These are phyloP conservation scores for Selaginella tamariscina DNA, from an alignment of 75 land plant species.

Conservation along the genomic window DNA sequence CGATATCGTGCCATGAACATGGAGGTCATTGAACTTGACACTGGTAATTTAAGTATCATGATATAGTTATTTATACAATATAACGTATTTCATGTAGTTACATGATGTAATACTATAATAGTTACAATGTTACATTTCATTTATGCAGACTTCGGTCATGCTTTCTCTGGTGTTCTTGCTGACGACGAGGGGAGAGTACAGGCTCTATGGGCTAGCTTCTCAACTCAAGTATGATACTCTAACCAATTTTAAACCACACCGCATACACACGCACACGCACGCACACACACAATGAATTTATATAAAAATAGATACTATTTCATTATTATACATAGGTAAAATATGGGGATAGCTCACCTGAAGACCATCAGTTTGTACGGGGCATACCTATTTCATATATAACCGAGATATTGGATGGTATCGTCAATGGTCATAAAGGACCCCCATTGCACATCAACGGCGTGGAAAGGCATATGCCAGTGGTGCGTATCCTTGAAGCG, in stretches of 20 bases:
- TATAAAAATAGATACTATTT: too few relatives aligned
- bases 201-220: constrained; percentile 95
- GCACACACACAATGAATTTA: too few relatives aligned
- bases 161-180: constrained; percentile 80
- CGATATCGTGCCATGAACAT: constrained; percentile 88
- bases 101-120: neutral
- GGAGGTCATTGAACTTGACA: constrained; percentile 96
- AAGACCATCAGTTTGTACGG: constrained; percentile 87
- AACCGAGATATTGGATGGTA: constrained; percentile 67
- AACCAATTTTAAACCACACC: too few relatives aligned
- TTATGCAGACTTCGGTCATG: constrained; percentile 69
- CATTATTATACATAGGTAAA: constrained; percentile 40
- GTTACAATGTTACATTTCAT: neutral
- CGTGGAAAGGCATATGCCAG: constrained; percentile 60
- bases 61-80: too few relatives aligned
- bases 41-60: too few relatives aligned
- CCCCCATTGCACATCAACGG: constrained; percentile 70
- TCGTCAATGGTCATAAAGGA: constrained; percentile 51
- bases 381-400: constrained; percentile 82
- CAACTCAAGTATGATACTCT: constrained; percentile 58
- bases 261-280: too few relatives aligned
- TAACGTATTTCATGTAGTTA: too few relatives aligned
- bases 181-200: constrained; percentile 84
- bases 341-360: constrained; percentile 54
- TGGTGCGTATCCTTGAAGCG: constrained; percentile 73